Evolutionary conservation across 306 rosid species (phyloP).

Genomic region (Sophora flavescens): DNA sequence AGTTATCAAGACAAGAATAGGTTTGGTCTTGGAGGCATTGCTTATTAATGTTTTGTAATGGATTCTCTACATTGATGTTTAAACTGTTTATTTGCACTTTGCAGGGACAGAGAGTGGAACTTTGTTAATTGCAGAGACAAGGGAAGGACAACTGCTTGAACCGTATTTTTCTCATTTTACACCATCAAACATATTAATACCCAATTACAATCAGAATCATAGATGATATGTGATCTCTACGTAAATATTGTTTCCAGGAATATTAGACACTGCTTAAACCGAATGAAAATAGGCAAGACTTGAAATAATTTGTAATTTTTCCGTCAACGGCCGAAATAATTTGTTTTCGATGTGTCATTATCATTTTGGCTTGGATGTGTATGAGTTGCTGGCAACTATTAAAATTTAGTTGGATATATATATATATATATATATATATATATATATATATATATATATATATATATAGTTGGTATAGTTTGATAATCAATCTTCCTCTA

Average conservation of each 20-base stretch:
- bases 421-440: too few relatives aligned
- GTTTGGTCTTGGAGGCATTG: too few relatives aligned
- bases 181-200: constrained; percentile 21
- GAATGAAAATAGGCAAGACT: not conserved
- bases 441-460: too few relatives aligned
- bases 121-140: constrained; percentile 35
- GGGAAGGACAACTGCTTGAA: constrained; percentile 47
- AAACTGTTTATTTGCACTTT: not conserved
- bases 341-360: not conserved
- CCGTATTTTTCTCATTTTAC: constrained; percentile 48
- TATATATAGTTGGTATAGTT: not conserved
- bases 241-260: not conserved
- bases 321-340: constrained; percentile 12
- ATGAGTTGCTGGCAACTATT: not conserved
- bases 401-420: not conserved
- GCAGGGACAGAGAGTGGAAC: constrained; percentile 36
- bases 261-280: not conserved
- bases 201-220: constrained; percentile 20
- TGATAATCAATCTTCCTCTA: not conserved
- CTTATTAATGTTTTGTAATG: not conserved
- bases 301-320: constrained; percentile 25
- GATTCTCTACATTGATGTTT: constrained; percentile 5
- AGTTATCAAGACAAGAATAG: not conserved
- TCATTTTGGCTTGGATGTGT: not conserved
- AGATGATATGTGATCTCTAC: not conserved